A percentile compares a stretch with the other conserved stretches of the same genome.
Evolutionary conservation across 2,329 filamentous ascomycete species (phyloP).

Genomic region (Cladophialophora bantiana): DNA sequence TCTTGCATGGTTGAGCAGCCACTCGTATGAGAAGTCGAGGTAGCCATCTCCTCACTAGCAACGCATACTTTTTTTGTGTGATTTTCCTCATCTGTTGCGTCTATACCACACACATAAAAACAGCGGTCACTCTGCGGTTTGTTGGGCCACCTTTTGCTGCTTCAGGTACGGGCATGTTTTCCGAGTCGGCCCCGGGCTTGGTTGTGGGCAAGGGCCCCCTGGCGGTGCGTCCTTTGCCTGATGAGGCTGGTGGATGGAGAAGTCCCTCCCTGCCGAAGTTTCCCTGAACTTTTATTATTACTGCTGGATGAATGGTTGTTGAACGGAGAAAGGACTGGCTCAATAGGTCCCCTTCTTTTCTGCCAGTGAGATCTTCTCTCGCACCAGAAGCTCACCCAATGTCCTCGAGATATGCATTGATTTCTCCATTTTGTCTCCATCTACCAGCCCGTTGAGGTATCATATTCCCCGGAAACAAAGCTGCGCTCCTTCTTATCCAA

Average conservation of each 20-base stretch:
- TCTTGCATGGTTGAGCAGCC: not conserved
- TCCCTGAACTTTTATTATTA: not conserved
- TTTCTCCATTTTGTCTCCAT: constrained; percentile 23
- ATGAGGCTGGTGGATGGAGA: constrained; percentile 36
- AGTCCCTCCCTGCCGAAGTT: not conserved
- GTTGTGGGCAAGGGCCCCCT: not conserved
- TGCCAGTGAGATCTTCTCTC: not conserved
- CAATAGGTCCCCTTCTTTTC: not conserved
- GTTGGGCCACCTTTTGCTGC: not conserved
- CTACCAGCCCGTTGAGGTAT: constrained; percentile 28
- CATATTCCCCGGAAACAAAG: not conserved
- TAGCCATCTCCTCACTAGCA: not conserved
- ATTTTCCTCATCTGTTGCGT: not conserved
- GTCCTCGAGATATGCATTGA: not conserved
- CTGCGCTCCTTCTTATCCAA: not conserved
- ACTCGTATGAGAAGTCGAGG: not conserved
- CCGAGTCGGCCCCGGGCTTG: not conserved
- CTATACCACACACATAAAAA: not conserved
- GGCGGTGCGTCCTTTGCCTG: not conserved
- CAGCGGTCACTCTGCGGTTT: not conserved
- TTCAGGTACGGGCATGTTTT: not conserved
- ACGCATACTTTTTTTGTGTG: not conserved
- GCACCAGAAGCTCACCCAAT: not conserved
- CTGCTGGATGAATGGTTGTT: not conserved
- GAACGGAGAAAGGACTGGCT: not conserved